Evolutionary conservation across 768 basidiomycete genomes (phyloP), one percentile per base, ranked within the genome.

Genomic region (Agrocybe pediades): DNA sequence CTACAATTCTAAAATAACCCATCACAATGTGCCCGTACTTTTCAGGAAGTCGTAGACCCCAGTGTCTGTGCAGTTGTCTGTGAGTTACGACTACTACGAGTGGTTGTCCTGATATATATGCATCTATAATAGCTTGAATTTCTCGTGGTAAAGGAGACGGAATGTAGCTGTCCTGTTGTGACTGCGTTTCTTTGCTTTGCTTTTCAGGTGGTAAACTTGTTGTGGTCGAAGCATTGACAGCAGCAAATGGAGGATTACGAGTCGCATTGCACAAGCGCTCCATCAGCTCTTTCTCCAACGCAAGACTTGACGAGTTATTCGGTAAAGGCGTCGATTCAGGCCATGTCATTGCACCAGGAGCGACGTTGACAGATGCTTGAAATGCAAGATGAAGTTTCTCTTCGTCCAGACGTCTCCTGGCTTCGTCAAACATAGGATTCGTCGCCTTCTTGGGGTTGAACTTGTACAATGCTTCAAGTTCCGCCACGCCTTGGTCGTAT

Each of bases 1-100:
- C 63, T 15, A 74, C 64, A 49, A 84, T 59, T 26, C 68, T 70
- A 57, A 80, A 83, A 39, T 74, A 74, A 0, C 83, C 83, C 62
- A 84, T 64, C 58, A 75, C 76, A 36, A 62, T 64, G 57, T 71
- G 79, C 13, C 63, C 71, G 52, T 70, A 74, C 50, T 79, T 79
- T 5, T 59, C 40, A 9, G 73, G 65, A 1, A 78, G 61, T 0
- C 59, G 51, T n/a, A 70, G 49, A 8, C 54, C 50, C 71, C 71
- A 75, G 17, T 61, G 55, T 0, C 61, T 30, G 17, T 42, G 29
- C 6, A 71, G 47, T 15, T 67, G 67, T n/a, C 60, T 54, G 2
- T 56, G 68, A 1, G 78, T 71, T 7, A 71, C 63, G 56, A 83
- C 71, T 21, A 77, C 40, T 3, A 75, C 66, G 9, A 83, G 47